Evolutionary conservation across 2,329 filamentous ascomycete species (phyloP).

Genomic region (Colletotrichum falcatum): DNA sequence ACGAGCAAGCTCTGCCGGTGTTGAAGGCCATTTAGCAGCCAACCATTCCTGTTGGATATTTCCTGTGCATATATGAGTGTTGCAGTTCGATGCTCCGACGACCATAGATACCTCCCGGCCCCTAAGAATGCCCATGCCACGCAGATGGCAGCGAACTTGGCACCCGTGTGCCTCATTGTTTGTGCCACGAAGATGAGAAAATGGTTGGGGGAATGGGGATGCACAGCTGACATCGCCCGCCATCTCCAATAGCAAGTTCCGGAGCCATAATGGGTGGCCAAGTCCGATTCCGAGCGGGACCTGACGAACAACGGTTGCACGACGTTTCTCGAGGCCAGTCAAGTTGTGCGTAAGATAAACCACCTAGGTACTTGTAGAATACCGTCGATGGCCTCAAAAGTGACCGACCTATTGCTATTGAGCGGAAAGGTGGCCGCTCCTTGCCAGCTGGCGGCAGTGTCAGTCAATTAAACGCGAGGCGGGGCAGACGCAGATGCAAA

Average conservation of each 20-base stretch:
- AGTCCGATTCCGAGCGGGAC: no score
- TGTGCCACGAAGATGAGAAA: not conserved
- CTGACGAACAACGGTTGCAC: no score
- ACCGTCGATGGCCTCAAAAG: no score
- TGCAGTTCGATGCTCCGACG: no score
- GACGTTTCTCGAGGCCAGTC: no score
- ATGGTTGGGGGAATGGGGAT: not conserved
- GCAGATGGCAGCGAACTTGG: no score
- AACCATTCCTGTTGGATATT: not conserved
- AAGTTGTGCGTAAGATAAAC: no score
- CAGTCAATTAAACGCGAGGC: slow-evolving; percentile 34
- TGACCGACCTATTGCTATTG: not conserved
- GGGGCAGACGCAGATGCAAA: not conserved
- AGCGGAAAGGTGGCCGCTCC: not conserved
- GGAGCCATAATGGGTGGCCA: no score
- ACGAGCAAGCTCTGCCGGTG: not conserved
- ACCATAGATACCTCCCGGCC: not conserved
- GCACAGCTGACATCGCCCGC: not conserved
- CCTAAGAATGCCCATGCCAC: no score
- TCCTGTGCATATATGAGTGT: not conserved
- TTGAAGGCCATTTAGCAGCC: not conserved
- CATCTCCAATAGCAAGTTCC: no score
- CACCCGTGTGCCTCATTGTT: not conserved
- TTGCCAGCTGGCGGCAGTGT: not conserved
- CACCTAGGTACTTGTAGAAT: no score